Evolutionary conservation across 768 basidiomycete species (phyloP).

Genomic region (Amanita fuliginea): DNA sequence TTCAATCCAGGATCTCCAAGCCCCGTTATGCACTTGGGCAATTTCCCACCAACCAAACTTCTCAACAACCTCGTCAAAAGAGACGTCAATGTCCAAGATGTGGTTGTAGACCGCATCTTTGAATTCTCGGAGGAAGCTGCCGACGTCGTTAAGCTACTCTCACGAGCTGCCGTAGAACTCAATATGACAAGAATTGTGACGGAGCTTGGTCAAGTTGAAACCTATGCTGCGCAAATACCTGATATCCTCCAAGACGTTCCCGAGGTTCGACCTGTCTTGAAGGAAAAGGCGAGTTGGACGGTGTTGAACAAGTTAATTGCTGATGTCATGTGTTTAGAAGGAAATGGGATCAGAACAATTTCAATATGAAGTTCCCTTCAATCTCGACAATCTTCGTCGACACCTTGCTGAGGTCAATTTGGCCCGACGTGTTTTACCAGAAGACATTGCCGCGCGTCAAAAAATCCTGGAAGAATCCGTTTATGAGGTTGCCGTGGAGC

Average conservation of each 20-base stretch:
- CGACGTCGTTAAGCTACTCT: constrained; percentile 42
- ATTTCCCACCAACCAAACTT: constrained; percentile 20
- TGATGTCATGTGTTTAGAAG: not conserved
- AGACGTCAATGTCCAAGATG: constrained; percentile 34
- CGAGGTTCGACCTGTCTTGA: constrained; percentile 50
- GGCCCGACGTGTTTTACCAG: constrained; percentile 50
- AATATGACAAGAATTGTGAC: constrained; percentile 37
- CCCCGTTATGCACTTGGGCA: constrained; percentile 10
- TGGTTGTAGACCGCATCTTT: constrained; percentile 50
- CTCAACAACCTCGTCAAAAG: constrained; percentile 36
- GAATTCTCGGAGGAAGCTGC: constrained; percentile 43
- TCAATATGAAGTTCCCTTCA: constrained; percentile 53
- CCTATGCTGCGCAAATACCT: constrained; percentile 24
- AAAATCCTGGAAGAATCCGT: constrained; percentile 77
- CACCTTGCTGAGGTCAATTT: constrained; percentile 56
- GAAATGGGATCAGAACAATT: not conserved
- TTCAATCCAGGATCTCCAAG: constrained; percentile 24
- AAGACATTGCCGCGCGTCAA: constrained; percentile 66
- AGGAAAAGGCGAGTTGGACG: constrained; percentile 21
- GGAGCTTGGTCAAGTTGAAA: constrained; percentile 46
- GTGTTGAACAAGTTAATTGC: not conserved
- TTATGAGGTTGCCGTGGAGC: constrained; percentile 70
- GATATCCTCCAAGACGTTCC: constrained; percentile 44
- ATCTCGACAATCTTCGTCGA: constrained; percentile 58
- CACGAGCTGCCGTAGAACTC: constrained; percentile 47